Conservation (phyloP, 192 early-diverging fungal genomes). For the Helicostylum pulchrum region DNA sequence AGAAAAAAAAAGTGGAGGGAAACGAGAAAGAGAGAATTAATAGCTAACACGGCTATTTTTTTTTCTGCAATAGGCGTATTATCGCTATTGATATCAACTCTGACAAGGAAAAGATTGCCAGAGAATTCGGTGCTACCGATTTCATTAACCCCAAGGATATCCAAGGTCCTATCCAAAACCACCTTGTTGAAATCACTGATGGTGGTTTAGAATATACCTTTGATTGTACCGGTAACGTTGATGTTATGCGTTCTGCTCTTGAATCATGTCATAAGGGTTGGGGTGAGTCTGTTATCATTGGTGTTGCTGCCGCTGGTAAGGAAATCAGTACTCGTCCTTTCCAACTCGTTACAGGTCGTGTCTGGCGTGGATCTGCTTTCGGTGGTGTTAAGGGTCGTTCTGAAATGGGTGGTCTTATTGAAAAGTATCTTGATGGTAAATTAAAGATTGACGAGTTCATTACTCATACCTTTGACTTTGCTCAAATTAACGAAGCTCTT, state of each 20-base stretch:
- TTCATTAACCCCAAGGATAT: conserved; percentile 86
- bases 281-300: conserved; percentile 87
- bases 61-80: conserved; percentile 56
- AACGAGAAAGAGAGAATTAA: background rate
- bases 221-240: conserved; percentile 90
- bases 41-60: background rate
- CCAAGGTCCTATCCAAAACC: conserved; percentile 71
- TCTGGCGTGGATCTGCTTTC: conserved; percentile 96
- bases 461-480: conserved; percentile 77
- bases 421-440: conserved; percentile 79
- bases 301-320: conserved; percentile 89
- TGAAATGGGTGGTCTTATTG: conserved; percentile 83
- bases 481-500: conserved; percentile 91
- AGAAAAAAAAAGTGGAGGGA: background rate
- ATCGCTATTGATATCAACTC: conserved; percentile 92
- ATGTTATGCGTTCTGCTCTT: conserved; percentile 92
- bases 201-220: conserved; percentile 97
- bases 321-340: conserved; percentile 94
- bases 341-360: conserved; percentile 94
- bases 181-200: conserved; percentile 88
- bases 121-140: conserved; percentile 83
- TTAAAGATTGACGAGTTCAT: conserved; percentile 92
- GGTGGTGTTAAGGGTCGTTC: conserved; percentile 95
- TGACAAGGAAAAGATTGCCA: conserved; percentile 75
- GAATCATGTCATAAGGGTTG: conserved; percentile 93